These are phyloP conservation scores for Anethum foeniculum DNA, from an alignment of 140 eudicot species.

Conservation along the genomic window DNA sequence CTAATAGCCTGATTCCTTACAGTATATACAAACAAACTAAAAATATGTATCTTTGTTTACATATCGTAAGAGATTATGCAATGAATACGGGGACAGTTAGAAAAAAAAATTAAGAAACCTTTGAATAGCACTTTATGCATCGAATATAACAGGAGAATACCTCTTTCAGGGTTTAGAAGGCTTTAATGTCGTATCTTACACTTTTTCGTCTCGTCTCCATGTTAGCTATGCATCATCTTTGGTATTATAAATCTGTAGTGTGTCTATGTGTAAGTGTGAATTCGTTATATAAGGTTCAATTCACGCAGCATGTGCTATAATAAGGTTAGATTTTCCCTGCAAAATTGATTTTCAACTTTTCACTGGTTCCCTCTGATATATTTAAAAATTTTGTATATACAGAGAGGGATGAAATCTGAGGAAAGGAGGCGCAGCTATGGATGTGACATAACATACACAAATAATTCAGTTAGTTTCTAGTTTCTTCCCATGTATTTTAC, in stretches of 20 bases:
- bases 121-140: not conserved
- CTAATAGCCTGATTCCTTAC: too few relatives aligned
- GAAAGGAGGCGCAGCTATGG: constrained; percentile 71
- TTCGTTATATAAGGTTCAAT: not conserved
- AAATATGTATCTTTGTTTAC: not conserved
- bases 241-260: not conserved
- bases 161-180: not conserved
- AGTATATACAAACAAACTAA: not conserved
- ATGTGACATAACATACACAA: constrained; percentile 93
- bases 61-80: not conserved
- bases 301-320: not conserved
- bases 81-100: not conserved
- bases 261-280: not conserved
- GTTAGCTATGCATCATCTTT: not conserved
- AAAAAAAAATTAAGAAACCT: not conserved
- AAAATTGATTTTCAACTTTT: not conserved
- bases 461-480: constrained; percentile 67
- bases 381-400: constrained; percentile 1
- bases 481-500: constrained; percentile 4
- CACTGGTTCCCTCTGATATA: not conserved
- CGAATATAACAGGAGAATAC: not conserved
- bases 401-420: constrained; percentile 81
- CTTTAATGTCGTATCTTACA: not conserved
- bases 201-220: not conserved
- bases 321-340: not conserved